Percentiles rank a stretch among this genome's conserved stretches.
phyloP scores from a whole-genome alignment of 2,329 filamentous ascomycete species.

The Penicillium vulpinum region DNA sequence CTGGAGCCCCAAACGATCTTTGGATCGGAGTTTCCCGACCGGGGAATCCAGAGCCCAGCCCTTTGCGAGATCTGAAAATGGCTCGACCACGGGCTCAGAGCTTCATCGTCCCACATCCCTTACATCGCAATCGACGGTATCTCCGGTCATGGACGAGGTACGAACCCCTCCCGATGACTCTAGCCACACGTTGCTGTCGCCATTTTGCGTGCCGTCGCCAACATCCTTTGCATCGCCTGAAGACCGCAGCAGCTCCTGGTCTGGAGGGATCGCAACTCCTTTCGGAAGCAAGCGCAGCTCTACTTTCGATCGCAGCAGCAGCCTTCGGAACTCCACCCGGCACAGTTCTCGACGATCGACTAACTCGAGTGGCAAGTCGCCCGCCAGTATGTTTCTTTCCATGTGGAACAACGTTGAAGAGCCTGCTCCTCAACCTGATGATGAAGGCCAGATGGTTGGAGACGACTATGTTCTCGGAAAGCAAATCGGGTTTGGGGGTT shows the following conservation, averaged over 20 bases:
- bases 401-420: constrained; percentile 50
- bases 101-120: constrained; percentile 44
- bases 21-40: constrained; percentile 28
- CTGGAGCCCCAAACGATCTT: constrained; percentile 24
- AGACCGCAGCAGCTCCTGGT: constrained; percentile 45
- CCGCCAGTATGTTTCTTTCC: constrained; percentile 60
- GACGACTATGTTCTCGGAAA: constrained; percentile 67
- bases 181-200: constrained; percentile 39
- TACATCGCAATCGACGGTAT: constrained; percentile 47
- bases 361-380: constrained; percentile 55
- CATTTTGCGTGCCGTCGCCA: constrained; percentile 40
- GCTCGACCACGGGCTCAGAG: constrained; percentile 26
- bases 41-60: constrained; percentile 26
- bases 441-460: constrained; percentile 67
- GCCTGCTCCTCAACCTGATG: constrained; percentile 56
- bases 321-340: constrained; percentile 36
- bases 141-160: constrained; percentile 42
- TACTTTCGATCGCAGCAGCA: constrained; percentile 35
- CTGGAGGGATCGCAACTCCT: constrained; percentile 29
- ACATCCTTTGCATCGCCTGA: constrained; percentile 41
- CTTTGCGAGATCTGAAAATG: constrained; percentile 25
- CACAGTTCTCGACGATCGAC: constrained; percentile 51
- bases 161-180: constrained; percentile 43
- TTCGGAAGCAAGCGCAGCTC: constrained; percentile 41
- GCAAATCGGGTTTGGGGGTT: constrained; percentile 65